Conservation (phyloP, 176 grass and related monocot species). For the Bothriochloa decipiens region DNA sequence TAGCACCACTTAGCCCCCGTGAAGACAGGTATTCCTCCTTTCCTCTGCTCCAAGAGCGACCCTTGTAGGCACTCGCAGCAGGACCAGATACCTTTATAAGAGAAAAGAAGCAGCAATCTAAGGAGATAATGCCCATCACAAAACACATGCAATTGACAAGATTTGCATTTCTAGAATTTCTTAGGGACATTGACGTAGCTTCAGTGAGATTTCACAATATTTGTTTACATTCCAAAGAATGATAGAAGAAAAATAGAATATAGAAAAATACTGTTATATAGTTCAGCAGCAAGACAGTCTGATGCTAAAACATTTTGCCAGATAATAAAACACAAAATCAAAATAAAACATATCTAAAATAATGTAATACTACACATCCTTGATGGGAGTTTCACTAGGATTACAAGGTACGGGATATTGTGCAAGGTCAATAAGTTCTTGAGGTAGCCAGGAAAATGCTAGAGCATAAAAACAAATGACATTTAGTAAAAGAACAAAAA, state of each 20-base stretch:
- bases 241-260: neutral
- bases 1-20: constrained; percentile 59
- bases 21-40: constrained; percentile 72
- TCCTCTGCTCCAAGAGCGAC: constrained; percentile 63
- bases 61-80: constrained; percentile 87
- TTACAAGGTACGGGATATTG: neutral
- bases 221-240: neutral
- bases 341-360: constrained; percentile 8
- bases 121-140: constrained; percentile 22
- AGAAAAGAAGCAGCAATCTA: constrained; percentile 41
- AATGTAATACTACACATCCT: neutral
- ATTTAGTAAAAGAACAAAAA: neutral
- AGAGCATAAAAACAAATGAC: neutral
- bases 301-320: neutral
- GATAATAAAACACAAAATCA: neutral
- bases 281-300: constrained; percentile 21
- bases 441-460: neutral
- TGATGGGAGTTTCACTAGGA: neutral
- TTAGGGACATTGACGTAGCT: neutral
- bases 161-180: neutral
- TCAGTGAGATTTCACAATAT: neutral
- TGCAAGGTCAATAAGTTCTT: neutral
- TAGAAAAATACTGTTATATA: constrained; percentile 23
- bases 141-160: constrained; percentile 1
- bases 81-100: constrained; percentile 67